phyloP scores from a whole-genome alignment of 768 basidiomycete genomes.

The Chalciporus pseudorubinellus region DNA sequence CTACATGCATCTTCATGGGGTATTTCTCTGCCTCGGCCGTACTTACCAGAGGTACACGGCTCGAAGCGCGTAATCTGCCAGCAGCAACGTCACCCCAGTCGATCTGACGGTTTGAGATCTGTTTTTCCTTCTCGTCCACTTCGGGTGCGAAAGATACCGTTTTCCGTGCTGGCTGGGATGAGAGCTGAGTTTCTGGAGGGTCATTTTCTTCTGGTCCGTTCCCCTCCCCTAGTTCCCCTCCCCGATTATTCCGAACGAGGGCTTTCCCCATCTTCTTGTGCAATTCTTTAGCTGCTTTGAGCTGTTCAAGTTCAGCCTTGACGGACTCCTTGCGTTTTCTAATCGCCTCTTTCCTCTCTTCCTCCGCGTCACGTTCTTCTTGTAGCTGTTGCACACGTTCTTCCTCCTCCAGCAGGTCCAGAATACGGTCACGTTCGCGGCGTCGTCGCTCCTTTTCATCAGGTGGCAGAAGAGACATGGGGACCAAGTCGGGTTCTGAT shows the following conservation, averaged over 20 bases:
- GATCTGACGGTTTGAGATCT: constrained; percentile 8
- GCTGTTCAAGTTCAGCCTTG: constrained; percentile 38
- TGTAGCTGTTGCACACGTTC: constrained; percentile 48
- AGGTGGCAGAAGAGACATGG: constrained; percentile 44
- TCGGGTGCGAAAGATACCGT: constrained; percentile 58
- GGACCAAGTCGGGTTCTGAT: constrained; percentile 47
- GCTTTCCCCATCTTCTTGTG: constrained; percentile 81
- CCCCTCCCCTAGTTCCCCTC: constrained; percentile 39
- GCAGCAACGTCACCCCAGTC: constrained; percentile 58
- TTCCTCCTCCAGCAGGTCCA: constrained; percentile 71
- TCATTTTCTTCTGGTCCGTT: constrained; percentile 28
- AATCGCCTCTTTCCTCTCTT: constrained; percentile 45
- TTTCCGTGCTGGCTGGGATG: constrained; percentile 48
- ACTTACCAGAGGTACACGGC: constrained; percentile 35
- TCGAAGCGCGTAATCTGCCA: constrained; percentile 43
- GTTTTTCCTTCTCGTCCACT: constrained; percentile 15
- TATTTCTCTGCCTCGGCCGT: constrained; percentile 32
- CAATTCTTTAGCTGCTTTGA: constrained; percentile 45
- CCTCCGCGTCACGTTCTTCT: constrained; percentile 40
- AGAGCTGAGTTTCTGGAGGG: constrained; percentile 23
- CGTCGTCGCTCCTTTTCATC: constrained; percentile 49
- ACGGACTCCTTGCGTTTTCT: constrained; percentile 51
- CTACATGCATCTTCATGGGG: constrained; percentile 67
- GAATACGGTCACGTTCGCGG: constrained; percentile 59
- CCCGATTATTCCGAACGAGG: constrained; percentile 44